Conservation (phyloP, 257 asterid genomes). For the Ligustrum vulgare region DNA sequence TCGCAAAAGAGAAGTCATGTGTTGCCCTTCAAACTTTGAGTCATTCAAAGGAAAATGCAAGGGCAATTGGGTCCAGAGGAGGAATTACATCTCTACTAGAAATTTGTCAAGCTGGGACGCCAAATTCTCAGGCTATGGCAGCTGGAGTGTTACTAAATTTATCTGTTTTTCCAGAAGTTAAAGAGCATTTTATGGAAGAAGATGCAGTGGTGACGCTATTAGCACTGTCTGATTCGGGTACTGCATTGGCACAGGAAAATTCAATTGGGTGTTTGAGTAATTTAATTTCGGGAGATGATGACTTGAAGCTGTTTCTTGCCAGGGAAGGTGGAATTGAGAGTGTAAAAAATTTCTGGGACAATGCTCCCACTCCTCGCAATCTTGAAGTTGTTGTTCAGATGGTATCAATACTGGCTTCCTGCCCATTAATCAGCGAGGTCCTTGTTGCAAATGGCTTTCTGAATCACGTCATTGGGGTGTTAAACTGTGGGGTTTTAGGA, state of each 20-base stretch:
- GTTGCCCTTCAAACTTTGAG: slow-evolving; percentile 61
- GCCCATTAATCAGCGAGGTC: slow-evolving; percentile 53
- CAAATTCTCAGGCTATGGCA: slow-evolving; percentile 82
- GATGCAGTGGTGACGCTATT: slow-evolving; percentile 46
- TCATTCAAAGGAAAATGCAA: slow-evolving; percentile 76
- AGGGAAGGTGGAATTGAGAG: slow-evolving; percentile 73
- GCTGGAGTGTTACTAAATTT: slow-evolving; percentile 66
- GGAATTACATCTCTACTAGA: slow-evolving; percentile 76
- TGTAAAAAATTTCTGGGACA: slow-evolving; percentile 70
- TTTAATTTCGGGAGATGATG: slow-evolving; percentile 50
- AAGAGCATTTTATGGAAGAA: slow-evolving; percentile 68
- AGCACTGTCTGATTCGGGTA: slow-evolving; percentile 63
- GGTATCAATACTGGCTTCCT: slow-evolving; percentile 56
- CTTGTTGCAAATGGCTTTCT: slow-evolving; percentile 57
- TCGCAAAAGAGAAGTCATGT: slow-evolving; percentile 81
- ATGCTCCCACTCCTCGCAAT: slow-evolving; percentile 38
- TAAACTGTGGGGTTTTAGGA: slow-evolving; percentile 54
- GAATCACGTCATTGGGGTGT: slow-evolving; percentile 43
- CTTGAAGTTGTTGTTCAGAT: slow-evolving; percentile 62
- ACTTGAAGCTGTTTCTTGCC: slow-evolving; percentile 54
- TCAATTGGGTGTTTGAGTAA: slow-evolving; percentile 74
- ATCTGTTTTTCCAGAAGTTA: slow-evolving; percentile 56
- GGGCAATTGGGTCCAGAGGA: slow-evolving; percentile 93
- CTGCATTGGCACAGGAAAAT: slow-evolving; percentile 71
- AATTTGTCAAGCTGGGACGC: slow-evolving; percentile 76